phyloP scores from a whole-genome alignment of 768 basidiomycete species.

The Cantharellus anzutake region DNA sequence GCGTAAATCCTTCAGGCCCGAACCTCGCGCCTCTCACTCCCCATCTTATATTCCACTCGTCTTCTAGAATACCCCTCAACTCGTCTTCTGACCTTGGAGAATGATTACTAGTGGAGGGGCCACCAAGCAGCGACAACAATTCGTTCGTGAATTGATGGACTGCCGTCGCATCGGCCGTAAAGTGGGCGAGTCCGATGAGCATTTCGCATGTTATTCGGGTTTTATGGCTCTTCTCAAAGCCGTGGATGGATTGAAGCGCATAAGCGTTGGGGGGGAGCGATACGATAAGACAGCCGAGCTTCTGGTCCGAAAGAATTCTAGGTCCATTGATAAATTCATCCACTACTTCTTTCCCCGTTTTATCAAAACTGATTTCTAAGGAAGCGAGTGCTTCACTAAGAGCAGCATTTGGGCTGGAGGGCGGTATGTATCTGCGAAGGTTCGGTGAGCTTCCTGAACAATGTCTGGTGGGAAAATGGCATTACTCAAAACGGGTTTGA shows the following conservation, averaged over 20 bases:
- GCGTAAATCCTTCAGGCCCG: not conserved
- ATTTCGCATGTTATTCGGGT: conserved; percentile 23
- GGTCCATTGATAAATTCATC: conserved; percentile 60
- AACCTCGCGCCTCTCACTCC: too few relatives aligned
- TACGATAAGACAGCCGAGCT: conserved; percentile 43
- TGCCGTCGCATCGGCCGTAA: conserved; percentile 76
- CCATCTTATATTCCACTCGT: conserved; percentile 11
- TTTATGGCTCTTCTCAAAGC: conserved; percentile 3
- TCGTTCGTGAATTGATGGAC: conserved; percentile 68
- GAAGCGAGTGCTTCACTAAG: conserved; percentile 28
- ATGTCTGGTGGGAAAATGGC: too few relatives aligned
- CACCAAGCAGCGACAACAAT: conserved; percentile 45
- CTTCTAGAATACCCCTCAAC: conserved; percentile 7
- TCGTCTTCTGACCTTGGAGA: conserved; percentile 8
- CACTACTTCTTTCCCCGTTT: conserved; percentile 24
- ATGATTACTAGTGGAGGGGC: conserved; percentile 7
- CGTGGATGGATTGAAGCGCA: conserved; percentile 13
- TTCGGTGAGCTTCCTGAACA: not conserved
- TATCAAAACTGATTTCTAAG: conserved; percentile 26
- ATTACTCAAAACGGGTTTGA: conserved; percentile 51
- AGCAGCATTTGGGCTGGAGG: conserved; percentile 25
- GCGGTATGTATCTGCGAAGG: conserved; percentile 21
- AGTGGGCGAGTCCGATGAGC: conserved; percentile 60
- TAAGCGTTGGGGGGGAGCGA: conserved; percentile 8
- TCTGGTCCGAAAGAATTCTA: conserved; percentile 45